Evolutionary conservation across 352 stramenopile species (phyloP), one percentile per base, ranked within the genome.

Genomic region (Globisporangium nodosum): DNA sequence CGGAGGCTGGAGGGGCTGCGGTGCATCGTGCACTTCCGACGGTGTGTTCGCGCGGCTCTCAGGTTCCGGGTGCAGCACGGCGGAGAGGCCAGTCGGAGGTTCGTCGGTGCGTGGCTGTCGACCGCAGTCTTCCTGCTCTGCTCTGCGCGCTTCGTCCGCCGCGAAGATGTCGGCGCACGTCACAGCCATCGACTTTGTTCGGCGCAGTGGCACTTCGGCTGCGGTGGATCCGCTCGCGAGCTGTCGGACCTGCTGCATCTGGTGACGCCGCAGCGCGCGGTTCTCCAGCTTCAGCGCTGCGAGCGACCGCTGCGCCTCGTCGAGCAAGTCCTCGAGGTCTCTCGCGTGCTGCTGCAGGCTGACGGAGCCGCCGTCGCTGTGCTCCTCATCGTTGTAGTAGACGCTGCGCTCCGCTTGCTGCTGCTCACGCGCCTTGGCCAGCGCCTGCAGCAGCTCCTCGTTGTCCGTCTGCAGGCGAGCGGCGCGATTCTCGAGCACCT

Each of bases 221-320:
- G 20, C 33, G n/a, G 30, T 0, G 21, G 20, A 13, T 8, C 30
- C 52, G 21, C 24, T 24, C 27, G 20, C 27, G 3, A 13, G 37
- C 52, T 18, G 30, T n/a, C 24, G 64, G 45, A 20, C 21, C 50
- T 50, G 21, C 21, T 54, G 12, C 18, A 35, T 9, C 61, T 52
- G 6, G n/a, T 46, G 18, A 37, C 66, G 66, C 20, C 69, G 71
- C 6, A 81, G 60, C 15, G 69, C 31, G 2, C 64, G 62, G 56
- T 81, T 81, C 45, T 83, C 64, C 35, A 69, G n/a, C 37, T 73
- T 73, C 31, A 81, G 51, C 5, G 60, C 62, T 58, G 56, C 55
- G 31, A 73, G 53, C 54, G 71, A 53, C 2, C 54, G 64, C 31
- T 66, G 66, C 42, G 72, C 72, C 7, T 81, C 74, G 4, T 78